phyloP scores from a whole-genome alignment of 306 rosid genomes.

The Pyrus bretschneideri region DNA sequence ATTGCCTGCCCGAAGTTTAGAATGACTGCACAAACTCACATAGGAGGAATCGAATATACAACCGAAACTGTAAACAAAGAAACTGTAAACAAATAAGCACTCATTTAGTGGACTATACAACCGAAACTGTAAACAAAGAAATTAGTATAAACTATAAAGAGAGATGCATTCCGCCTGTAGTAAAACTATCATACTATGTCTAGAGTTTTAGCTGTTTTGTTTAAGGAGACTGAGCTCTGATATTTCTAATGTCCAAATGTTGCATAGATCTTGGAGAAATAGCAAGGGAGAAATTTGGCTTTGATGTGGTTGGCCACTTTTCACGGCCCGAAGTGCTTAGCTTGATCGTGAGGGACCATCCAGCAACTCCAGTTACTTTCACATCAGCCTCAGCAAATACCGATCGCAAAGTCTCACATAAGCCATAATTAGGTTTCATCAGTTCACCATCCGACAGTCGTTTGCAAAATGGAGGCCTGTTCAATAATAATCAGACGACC shows the following conservation, averaged over 20 bases:
- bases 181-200: background rate
- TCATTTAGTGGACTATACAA: background rate
- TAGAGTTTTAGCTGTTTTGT: background rate
- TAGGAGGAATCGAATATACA: background rate
- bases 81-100: too few relatives aligned
- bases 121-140: background rate
- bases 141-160: background rate
- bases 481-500: background rate
- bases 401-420: conserved; percentile 25
- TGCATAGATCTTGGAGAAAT: conserved; percentile 76
- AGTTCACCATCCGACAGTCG: conserved; percentile 3
- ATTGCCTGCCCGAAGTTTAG: background rate
- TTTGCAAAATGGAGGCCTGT: conserved; percentile 15
- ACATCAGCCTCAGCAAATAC: conserved; percentile 40
- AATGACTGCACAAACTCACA: background rate
- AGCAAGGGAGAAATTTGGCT: conserved; percentile 70
- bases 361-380: conserved; percentile 59
- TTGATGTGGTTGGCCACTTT: conserved; percentile 93
- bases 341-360: conserved; percentile 74
- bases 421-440: conserved; percentile 19
- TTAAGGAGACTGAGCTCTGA: background rate
- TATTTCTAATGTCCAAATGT: background rate
- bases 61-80: background rate
- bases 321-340: conserved; percentile 85
- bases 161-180: background rate